These are phyloP conservation scores for Corylus heterophylla DNA, from an alignment of 306 rosid genomes.

Conservation along the genomic window DNA sequence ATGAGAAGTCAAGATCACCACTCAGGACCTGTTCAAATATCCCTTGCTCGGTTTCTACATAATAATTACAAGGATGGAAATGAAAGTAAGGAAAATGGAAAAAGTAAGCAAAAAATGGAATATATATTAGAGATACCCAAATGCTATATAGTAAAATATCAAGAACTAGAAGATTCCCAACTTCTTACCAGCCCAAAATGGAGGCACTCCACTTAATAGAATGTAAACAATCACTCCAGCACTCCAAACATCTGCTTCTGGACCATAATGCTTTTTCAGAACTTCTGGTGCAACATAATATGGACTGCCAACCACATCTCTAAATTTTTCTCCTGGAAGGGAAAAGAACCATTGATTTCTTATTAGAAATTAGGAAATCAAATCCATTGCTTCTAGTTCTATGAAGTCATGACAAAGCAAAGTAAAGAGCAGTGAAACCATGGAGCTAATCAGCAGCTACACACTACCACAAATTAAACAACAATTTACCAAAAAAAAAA, in stretches of 20 bases:
- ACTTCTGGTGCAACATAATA: conserved; percentile 99
- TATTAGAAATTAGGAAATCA: conserved; percentile 16
- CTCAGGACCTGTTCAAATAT: conserved; percentile 92
- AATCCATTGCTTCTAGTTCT: conserved; percentile 18
- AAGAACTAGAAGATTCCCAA: conserved; percentile 15
- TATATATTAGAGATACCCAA: not conserved
- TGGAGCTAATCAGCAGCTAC: not conserved
- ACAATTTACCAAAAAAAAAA: not conserved
- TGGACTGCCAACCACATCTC: conserved; percentile 96
- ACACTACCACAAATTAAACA: not conserved
- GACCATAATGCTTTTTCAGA: conserved; percentile 83
- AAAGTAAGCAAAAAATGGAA: conserved; percentile 10
- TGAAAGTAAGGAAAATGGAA: not conserved
- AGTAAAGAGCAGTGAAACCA: conserved; percentile 6
- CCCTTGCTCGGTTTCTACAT: conserved; percentile 74
- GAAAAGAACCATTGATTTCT: conserved; percentile 22
- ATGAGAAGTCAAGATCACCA: conserved; percentile 85
- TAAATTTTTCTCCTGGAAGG: conserved; percentile 73
- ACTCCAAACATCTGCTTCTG: conserved; percentile 99
- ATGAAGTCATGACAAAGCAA: conserved; percentile 24
- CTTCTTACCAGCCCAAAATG: conserved; percentile 97
- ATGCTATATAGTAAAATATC: not conserved
- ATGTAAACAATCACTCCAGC: conserved; percentile 96
- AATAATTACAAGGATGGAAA: conserved; percentile 19
- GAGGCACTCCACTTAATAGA: conserved; percentile 98